Evolutionary conservation across 2,329 filamentous ascomycete species (phyloP), one percentile per base, ranked within the genome.

Genomic region (Hysterium pulicare): DNA sequence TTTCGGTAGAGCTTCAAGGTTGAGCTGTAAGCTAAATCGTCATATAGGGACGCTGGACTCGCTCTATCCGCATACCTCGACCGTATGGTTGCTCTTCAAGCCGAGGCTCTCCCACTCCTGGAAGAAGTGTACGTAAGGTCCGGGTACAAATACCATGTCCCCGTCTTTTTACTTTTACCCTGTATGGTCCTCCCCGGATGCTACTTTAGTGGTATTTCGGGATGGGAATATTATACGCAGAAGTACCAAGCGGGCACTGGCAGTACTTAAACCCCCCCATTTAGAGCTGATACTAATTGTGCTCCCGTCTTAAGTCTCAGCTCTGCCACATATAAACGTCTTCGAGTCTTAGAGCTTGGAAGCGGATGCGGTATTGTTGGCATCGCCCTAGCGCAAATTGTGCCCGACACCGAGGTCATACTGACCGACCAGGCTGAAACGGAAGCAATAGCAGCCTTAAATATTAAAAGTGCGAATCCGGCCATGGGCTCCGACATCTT

Each of bases 351-450:
- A 15, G 84, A 88, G 59, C 69, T 87, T 5, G 84, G 84, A 7
- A 77, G 79, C 22, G 84, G 84, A 1, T 85, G 82, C 59, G 84
- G 84, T 26, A 79, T 85, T 42, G 83, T 66, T 20, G 83, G 83
- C 23, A 76, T 86, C 36, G 73, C 75, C n/a, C 64, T 87, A 13
- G 76, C 79, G 2, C 71, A 77, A 44, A 61, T 73, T n/a, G 62
- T 79, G 9, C 66, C 69, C 15, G 68, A 72, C 35, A 76, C 73
- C 50, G 68, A 76, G 5, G 71, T 84, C 8, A 56, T 79, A 5
- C 72, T 87, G 40, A 87, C 83, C 11, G 84, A 88, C 59, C 71
- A 86, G 2, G 71, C 77, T 1, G 81, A 85, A 62, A 83, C 82
- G 5, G 68, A 73, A 42, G 79, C 82, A 15, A 79, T 87, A 33